Evolutionary conservation across 75 land plant genomes (phyloP).

Genomic region (Ceratopteris richardii): DNA sequence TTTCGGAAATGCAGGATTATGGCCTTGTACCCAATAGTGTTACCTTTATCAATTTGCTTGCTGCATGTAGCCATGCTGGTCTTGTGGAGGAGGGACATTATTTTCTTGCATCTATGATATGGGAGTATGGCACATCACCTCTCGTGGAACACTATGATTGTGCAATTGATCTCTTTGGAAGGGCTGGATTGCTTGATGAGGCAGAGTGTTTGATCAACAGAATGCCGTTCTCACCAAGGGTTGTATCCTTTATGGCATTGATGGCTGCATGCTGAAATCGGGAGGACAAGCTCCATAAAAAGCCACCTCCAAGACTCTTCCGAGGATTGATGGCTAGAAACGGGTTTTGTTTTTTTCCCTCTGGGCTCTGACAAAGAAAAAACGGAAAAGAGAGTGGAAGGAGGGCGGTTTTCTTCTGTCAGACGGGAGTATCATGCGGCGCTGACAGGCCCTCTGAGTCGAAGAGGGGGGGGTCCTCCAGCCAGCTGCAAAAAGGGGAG

Average conservation of each 20-base stretch:
- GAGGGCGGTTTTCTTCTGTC: too few species aligned
- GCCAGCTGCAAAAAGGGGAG: too few species aligned
- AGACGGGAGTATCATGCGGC: too few species aligned
- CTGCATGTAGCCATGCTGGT: slow-evolving; percentile 20
- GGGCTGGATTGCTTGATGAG: slow-evolving; percentile 11
- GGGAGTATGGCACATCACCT: not conserved
- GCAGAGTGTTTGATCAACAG: slow-evolving; percentile 7
- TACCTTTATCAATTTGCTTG: slow-evolving; percentile 9
- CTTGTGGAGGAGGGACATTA: slow-evolving; percentile 13
- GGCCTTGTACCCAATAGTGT: slow-evolving; percentile 13
- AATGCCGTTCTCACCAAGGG: slow-evolving; percentile 14
- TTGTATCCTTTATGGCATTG: slow-evolving; percentile 15
- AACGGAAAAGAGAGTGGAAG: too few species aligned
- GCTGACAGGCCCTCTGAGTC: too few species aligned
- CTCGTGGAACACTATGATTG: slow-evolving; percentile 11
- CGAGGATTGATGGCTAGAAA: too few species aligned
- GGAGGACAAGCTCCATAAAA: too few species aligned
- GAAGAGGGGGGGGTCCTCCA: too few species aligned
- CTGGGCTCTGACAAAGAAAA: too few species aligned
- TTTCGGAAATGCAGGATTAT: slow-evolving; percentile 4
- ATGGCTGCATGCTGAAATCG: slow-evolving; percentile 12
- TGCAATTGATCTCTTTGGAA: slow-evolving; percentile 17
- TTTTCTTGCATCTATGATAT: not conserved
- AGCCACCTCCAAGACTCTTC: too few species aligned
- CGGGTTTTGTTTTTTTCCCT: too few species aligned